phyloP scores from a whole-genome alignment of 495 filamentous ascomycete genomes.

The Hyaloscypha hepaticicola region DNA sequence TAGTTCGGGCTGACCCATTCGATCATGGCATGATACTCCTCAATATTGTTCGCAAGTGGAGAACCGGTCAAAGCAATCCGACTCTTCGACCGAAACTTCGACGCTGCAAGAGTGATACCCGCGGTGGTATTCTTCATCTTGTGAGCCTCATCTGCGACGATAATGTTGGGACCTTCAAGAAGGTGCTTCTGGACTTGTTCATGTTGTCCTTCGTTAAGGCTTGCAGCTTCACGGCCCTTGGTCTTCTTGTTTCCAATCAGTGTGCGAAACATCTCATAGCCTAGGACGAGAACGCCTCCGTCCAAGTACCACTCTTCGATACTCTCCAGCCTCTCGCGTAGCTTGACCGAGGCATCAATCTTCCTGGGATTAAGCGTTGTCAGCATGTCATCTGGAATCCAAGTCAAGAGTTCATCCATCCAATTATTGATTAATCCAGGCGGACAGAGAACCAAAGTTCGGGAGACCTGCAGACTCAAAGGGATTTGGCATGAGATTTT shows the following conservation, averaged over 20 bases:
- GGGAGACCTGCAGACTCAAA: slow-evolving; percentile 53
- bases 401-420: slow-evolving; percentile 71
- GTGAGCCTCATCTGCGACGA: slow-evolving; percentile 90
- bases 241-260: slow-evolving; percentile 26
- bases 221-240: slow-evolving; percentile 22
- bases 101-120: slow-evolving; percentile 50
- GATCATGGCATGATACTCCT: slow-evolving; percentile 83
- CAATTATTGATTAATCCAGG: slow-evolving; percentile 77
- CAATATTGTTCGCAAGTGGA: slow-evolving; percentile 77
- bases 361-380: slow-evolving; percentile 47
- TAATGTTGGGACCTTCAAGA: slow-evolving; percentile 62
- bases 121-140: slow-evolving; percentile 63
- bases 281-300: slow-evolving; percentile 74
- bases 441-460: slow-evolving; percentile 74
- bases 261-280: slow-evolving; percentile 65
- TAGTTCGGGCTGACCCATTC: slow-evolving; percentile 84
- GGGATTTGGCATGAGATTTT: slow-evolving; percentile 66
- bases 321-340: slow-evolving; percentile 38
- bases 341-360: slow-evolving; percentile 36
- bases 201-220: slow-evolving; percentile 39
- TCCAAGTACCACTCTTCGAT: slow-evolving; percentile 58
- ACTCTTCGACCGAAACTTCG: slow-evolving; percentile 60
- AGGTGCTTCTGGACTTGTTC: slow-evolving; percentile 46
- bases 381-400: slow-evolving; percentile 56
- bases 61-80: slow-evolving; percentile 89